Evolutionary conservation across 2,329 filamentous ascomycete species (phyloP).

Genomic region (Neofusicoccum ribis): DNA sequence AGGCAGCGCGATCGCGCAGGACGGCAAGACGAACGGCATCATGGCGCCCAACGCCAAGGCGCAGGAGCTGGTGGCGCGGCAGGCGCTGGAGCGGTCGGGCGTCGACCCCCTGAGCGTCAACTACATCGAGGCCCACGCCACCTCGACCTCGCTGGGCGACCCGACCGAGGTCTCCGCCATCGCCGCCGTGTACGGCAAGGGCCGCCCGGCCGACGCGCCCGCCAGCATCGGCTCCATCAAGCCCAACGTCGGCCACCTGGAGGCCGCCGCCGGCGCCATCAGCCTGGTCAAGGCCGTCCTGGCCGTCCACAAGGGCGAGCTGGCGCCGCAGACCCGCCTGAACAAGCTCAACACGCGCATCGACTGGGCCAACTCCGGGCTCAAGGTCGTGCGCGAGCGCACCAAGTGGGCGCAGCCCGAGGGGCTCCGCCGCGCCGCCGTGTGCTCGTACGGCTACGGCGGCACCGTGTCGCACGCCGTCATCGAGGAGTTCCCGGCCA

Average conservation of each 20-base stretch:
- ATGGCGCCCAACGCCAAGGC: constrained; percentile 38
- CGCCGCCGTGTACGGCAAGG: constrained; percentile 22
- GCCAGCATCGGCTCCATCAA: constrained; percentile 43
- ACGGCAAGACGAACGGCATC: constrained; percentile 36
- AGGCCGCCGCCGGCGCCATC: constrained; percentile 30
- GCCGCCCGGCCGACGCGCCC: constrained; percentile 48
- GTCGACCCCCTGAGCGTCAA: constrained; percentile 24
- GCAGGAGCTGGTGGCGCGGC: constrained; percentile 31
- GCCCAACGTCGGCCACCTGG: constrained; percentile 35
- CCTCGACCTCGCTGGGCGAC: constrained; percentile 27
- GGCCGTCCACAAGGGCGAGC: constrained; percentile 30
- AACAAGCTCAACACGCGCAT: constrained; percentile 35
- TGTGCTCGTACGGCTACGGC: constrained; percentile 51
- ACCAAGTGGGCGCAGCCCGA: constrained; percentile 25
- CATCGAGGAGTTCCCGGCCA: constrained; percentile 31
- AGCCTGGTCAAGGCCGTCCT: constrained; percentile 32
- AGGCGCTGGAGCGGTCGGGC: constrained; percentile 23
- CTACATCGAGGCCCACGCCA: constrained; percentile 25
- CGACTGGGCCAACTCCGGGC: constrained; percentile 30
- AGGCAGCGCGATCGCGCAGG: constrained; percentile 34
- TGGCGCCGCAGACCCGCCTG: constrained; percentile 39
- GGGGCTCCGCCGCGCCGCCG: constrained; percentile 36
- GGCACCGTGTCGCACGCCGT: constrained; percentile 47
- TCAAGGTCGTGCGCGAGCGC: constrained; percentile 28
- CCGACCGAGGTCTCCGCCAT: constrained; percentile 27